Evolutionary conservation across 805 yeast genomes (phyloP), one percentile per base, ranked within the genome.

Genomic region (Ogataea ganodermae): DNA sequence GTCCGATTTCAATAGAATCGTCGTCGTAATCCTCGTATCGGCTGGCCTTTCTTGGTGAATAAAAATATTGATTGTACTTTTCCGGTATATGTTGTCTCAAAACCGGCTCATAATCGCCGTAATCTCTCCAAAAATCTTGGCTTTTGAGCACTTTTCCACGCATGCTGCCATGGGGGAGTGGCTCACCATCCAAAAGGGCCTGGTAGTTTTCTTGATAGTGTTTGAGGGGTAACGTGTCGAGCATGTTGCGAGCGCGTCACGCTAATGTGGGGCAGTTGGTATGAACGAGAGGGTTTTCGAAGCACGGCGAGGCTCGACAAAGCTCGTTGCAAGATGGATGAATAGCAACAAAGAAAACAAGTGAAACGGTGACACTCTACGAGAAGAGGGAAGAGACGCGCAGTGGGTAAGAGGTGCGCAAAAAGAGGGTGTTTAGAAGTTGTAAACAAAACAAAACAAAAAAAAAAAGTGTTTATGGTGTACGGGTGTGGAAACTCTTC

Each of bases 101-200:
- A 6, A 66, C 37, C 1, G 62, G 50, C 24, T 66, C 70, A 37
- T 56, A 60, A 46, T 66, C 70, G 3, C 58, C 54, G 30, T 44
- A 48, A 33, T 63, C 66, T 26, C 45, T 42, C 37, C 57, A 50
- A 40, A 57, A 63, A 7, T 52, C 45, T 12, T 51, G 50, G 24
- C 55, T 51, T 23, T 58, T 35, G 16, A 66, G 52, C 5, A 56
- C 45, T 40, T 57, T 52, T 2, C 69, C 69, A 20, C 52, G 56
- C 51, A 63, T 52, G 32, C 60, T 63, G 4, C 70, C 67, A 43
- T 52, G 55, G 8, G 57, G 60, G 2, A 66, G 35, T 5, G 70
- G 70, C 32, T 52, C 45, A 7, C 57, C 56, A 14, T 52, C 50
- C 17, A 56, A 44, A 23, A 66, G 53, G 5, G 66, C 62, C 33